Base-by-base conservation (phyloP, 305 asterid species). In the Plantago lanceolata region DNA sequence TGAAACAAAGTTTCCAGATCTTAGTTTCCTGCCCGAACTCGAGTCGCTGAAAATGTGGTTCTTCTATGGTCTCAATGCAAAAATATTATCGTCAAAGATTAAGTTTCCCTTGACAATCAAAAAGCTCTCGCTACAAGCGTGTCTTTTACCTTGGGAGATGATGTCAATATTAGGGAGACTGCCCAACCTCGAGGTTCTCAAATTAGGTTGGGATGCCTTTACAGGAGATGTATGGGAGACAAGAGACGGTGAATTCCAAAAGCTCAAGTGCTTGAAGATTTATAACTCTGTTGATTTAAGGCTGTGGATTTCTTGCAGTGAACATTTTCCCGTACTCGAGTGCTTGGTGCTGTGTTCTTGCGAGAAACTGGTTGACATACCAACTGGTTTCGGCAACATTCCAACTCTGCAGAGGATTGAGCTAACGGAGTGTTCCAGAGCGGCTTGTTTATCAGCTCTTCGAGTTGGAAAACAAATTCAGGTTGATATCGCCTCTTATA, bases 251-350 rank as follows among this genome's bases (percentile, higher is more conserved):
- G 72, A 60, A 21, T 73, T 77, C 20, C 68, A 14, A 31, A 15
- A 71, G 35, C 76, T 71, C 55, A 64, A 55, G 40, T 68, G 48
- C 63, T 51, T 73, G 68, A 66, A 68, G 43, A 13, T 77, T 17
- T 26, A 62, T 0, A 2, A 2, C 1, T 28, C 2, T 40, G 2
- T 19, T 19, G n/a, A 21, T 13, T 17, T 69, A 6, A 4, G 17
- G 6, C 17, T 45, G 43, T 70, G 71, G 78, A 67, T 28, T 13
- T 60, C 24, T 31, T 0, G 31, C 0, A 59, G 65, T 4, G 48
- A 67, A 31, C 59, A 57, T 43, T 67, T 77, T 26, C 24, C 68
- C 5, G 5, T 4, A 0, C 74, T 73, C 49, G 59, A 69, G 37
- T 16, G 21, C 44, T 18, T 69, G 37, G 8, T 66, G 26, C 9